Base-by-base conservation (phyloP, 2,329 filamentous ascomycete species). In the Fusarium protoensiforme region DNA sequence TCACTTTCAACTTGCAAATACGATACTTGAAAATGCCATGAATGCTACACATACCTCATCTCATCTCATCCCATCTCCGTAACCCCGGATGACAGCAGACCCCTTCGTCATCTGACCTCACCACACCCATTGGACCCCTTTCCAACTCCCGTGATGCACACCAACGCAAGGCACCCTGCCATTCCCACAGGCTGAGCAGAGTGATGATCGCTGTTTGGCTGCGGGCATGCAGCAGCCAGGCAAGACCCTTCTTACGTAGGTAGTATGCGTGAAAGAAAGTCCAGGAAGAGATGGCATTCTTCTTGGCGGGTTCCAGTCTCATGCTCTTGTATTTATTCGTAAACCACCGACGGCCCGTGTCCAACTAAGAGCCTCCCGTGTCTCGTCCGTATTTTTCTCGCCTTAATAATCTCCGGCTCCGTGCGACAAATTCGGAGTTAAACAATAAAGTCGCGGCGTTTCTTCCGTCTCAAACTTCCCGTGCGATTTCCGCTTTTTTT, bases 41-140 rank as follows among this genome's bases (percentile, higher is more conserved):
- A 29, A 29, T 29, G 16, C 43, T 51, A n/a, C 46, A 46, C 43
- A 11, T 46, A 46, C 46, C 46, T 51, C 27, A 31, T 35, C 29
- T 51, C 27, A 31, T 35, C 29, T 36, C n/a, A 56, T 24, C 24
- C 22, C n/a, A 56, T 31, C 6, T 36, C 39, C 41, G 33, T 39
- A 18, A 18, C 22, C 24, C 36, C 27, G 16, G 29, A 31, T 53
- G 10, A 39, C 36, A 5, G 33, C 24, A 24, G 24, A 35, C 7
- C 24, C 31, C n/a, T 43, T 46, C 54, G 33, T 61, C 64, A 68
- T 65, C 57, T 72, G 56, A 64, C 48, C 41, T 39, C 64, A 57
- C 33, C 9, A 58, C 48, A 35, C 13, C 46, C 29, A 53, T 53
- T 53, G 35, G 36, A 64, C 54, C 29, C 46, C 29, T 36, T 35